phyloP scores from a whole-genome alignment of 306 rosid species.

The Quercus wislizeni region DNA sequence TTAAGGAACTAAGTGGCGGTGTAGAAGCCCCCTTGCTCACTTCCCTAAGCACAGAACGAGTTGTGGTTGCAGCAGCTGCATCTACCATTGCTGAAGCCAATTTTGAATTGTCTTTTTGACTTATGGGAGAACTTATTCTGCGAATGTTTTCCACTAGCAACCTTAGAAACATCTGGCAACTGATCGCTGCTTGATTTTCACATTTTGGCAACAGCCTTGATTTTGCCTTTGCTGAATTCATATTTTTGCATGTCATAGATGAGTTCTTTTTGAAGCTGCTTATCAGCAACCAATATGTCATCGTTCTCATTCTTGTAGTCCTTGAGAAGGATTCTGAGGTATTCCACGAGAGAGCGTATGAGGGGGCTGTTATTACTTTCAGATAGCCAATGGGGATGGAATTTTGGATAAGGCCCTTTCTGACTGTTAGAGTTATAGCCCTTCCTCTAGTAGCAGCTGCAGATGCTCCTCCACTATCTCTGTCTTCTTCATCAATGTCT shows the following conservation, averaged over 20 bases:
- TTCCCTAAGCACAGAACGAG: slow-evolving; percentile 79
- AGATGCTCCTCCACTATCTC: slow-evolving; percentile 48
- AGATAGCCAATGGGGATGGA: slow-evolving; percentile 70
- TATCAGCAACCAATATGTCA: slow-evolving; percentile 85
- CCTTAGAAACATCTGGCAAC: slow-evolving; percentile 35
- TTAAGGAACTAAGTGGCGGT: slow-evolving; percentile 52
- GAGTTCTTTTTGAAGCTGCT: slow-evolving; percentile 89
- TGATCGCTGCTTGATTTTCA: slow-evolving; percentile 32
- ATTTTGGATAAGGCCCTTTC: slow-evolving; percentile 78
- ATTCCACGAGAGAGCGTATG: slow-evolving; percentile 81
- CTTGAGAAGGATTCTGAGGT: slow-evolving; percentile 78
- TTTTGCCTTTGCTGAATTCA: slow-evolving; percentile 69
- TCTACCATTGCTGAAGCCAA: slow-evolving; percentile 80
- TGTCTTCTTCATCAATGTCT: slow-evolving; percentile 74
- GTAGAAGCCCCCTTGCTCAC: slow-evolving; percentile 63
- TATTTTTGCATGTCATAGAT: slow-evolving; percentile 78
- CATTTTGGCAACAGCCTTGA: slow-evolving; percentile 46
- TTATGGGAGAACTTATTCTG: slow-evolving; percentile 9
- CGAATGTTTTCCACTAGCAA: slow-evolving; percentile 18
- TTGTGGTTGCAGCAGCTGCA: slow-evolving; percentile 74
- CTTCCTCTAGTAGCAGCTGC: slow-evolving; percentile 63
- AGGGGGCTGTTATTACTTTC: slow-evolving; percentile 91
- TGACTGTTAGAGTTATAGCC: slow-evolving; percentile 73
- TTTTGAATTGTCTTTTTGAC: slow-evolving; percentile 35
- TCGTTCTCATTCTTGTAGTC: slow-evolving; percentile 90